phyloP scores from a whole-genome alignment of 495 filamentous ascomycete genomes.

The Cercophora newfieldiana region DNA sequence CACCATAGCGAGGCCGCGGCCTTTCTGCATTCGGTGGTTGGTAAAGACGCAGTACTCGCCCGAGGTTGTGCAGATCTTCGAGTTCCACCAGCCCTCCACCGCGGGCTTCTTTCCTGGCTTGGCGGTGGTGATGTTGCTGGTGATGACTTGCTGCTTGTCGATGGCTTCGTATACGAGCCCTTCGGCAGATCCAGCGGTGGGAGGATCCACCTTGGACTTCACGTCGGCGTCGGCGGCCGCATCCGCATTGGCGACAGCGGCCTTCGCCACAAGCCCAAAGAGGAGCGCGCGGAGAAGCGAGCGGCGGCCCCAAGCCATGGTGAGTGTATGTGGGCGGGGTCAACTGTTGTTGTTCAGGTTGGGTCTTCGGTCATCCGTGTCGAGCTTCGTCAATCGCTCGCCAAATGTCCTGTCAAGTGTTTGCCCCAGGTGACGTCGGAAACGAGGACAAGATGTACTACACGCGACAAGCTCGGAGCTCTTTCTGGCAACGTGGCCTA shows the following conservation, averaged over 20 bases:
- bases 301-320: conserved; percentile 24
- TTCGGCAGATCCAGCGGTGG: conserved; percentile 15
- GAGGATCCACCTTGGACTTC: conserved; percentile 12
- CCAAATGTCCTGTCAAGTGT: background rate
- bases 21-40: conserved; percentile 29
- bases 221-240: conserved; percentile 8
- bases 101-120: conserved; percentile 16
- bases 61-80: conserved; percentile 29
- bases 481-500: conserved; percentile 33
- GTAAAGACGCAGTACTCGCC: conserved; percentile 38
- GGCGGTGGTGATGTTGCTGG: conserved; percentile 27
- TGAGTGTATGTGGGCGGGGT: background rate
- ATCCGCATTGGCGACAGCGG: conserved; percentile 11
- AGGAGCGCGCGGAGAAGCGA: conserved; percentile 23
- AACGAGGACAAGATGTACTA: conserved; percentile 7
- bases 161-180: conserved; percentile 33
- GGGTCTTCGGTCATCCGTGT: background rate
- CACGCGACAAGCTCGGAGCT: conserved; percentile 8
- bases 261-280: conserved; percentile 17
- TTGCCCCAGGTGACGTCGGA: conserved; percentile 10
- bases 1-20: conserved; percentile 32
- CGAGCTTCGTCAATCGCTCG: background rate
- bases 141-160: conserved; percentile 26
- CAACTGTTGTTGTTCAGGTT: background rate
- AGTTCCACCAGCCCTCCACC: conserved; percentile 29